Percentiles rank a stretch among this genome's conserved stretches.
Evolutionary conservation across 2,329 filamentous ascomycete genomes (phyloP).

Genomic region (Scytalidium sp.): DNA sequence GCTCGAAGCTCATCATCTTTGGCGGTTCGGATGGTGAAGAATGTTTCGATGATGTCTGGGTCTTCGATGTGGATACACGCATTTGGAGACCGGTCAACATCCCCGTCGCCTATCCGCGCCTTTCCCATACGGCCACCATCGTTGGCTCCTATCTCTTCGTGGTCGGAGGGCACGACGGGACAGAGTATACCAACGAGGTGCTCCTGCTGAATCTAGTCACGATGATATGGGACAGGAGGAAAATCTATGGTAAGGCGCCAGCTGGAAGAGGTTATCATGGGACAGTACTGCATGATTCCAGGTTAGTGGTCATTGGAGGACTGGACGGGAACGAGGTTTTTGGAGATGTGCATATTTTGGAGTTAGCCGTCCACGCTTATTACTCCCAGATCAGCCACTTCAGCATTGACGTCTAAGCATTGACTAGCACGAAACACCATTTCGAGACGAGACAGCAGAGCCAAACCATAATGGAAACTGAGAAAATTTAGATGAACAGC

Average conservation of each 20-base stretch:
- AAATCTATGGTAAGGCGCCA: conserved; percentile 61
- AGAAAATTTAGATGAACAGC: too few species aligned
- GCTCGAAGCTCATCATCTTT: conserved; percentile 68
- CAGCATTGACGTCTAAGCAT: conserved; percentile 63
- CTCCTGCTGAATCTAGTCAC: conserved; percentile 67
- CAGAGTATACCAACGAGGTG: conserved; percentile 67
- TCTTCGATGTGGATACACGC: conserved; percentile 64
- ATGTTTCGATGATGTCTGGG: conserved; percentile 72
- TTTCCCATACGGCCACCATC: conserved; percentile 67
- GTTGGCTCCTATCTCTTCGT: conserved; percentile 70
- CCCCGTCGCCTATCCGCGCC: conserved; percentile 57
- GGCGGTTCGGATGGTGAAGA: conserved; percentile 68
- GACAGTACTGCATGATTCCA: conserved; percentile 62
- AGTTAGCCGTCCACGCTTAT: conserved; percentile 68
- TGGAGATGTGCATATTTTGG: conserved; percentile 64
- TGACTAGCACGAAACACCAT: too few species aligned
- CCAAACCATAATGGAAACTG: too few species aligned
- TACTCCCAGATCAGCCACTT: conserved; percentile 74
- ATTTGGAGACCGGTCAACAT: conserved; percentile 59
- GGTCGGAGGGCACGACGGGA: conserved; percentile 67
- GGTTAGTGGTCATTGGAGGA: conserved; percentile 62
- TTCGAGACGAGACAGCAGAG: too few species aligned
- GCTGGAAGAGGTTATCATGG: conserved; percentile 66
- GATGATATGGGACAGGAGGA: conserved; percentile 70
- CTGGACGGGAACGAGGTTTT: conserved; percentile 68